Evolutionary conservation across 371 early-diverging fungal species (phyloP), one percentile per base, ranked within the genome.

Genomic region (Dichotomocladium elegans): DNA sequence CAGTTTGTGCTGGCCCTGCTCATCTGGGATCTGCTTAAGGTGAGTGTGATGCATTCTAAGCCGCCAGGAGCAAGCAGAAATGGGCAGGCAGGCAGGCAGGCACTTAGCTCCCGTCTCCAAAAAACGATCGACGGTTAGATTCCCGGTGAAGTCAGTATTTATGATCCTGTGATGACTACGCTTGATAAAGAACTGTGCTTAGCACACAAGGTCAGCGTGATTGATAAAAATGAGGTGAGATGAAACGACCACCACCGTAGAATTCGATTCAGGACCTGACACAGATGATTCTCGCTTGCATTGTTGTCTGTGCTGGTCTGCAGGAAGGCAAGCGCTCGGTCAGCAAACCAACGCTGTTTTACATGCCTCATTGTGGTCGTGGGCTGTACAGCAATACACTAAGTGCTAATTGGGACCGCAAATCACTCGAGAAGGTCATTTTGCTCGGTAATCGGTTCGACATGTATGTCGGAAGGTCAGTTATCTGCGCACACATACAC

Each of bases 321-420:
- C n/a, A 67, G 67, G 57, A 64, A 21, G 58, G 64, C 29, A 58
- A 56, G 21, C 53, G 69, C 19, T 28, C 55, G 8, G 60, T 66
- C 17, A 45, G n/a, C 11, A 41, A 51, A 9, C 60, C 68, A 1
- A 83, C 85, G 2, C 51, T 85, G 4, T 77, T 85, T 49, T 88
- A 82, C 51, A 89, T 89, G 87, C 89, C 89, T 0, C 89, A 89
- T 63, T 89, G 89, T 57, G 79, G 79, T 9, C 69, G 79, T 41
- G 72, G 73, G 6, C 63, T 86, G 4, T 89, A 89, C 46, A 80
- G 77, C 25, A 80, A 79, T 42, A 77, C 86, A 2, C 42, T 89
- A 7, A 74, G 77, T 35, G 66, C 77, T 6, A 88, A 88, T 47
- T 83, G 84, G 82, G 63, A 57, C 6, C 44, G 43, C 3, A 41